Evolutionary conservation across 305 asterid genomes (phyloP).

Genomic region (Withania somnifera): DNA sequence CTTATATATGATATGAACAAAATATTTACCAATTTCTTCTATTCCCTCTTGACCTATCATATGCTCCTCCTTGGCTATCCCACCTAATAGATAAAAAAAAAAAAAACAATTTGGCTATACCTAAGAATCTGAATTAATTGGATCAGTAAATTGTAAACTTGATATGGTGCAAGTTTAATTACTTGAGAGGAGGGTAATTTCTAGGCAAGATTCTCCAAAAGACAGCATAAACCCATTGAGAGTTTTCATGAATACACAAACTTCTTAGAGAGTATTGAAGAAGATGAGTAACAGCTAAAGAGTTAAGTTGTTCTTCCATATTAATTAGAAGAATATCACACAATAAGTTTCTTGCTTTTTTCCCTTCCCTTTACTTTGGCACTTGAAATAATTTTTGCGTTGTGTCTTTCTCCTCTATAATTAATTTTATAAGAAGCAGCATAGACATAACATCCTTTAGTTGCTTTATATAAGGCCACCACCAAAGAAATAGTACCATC

Average conservation of each 20-base stretch:
- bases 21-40: conserved; percentile 76
- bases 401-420: not conserved
- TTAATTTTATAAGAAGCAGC: conserved; percentile 32
- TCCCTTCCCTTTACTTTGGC: not conserved
- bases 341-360: not conserved
- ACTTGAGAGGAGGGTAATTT: conserved; percentile 98
- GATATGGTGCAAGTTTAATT: not conserved
- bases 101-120: not conserved
- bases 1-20: not conserved
- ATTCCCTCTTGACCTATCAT: conserved; percentile 95
- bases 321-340: not conserved
- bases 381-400: not conserved
- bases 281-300: conserved; percentile 87
- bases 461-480: conserved; percentile 58
- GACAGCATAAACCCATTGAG: conserved; percentile 99
- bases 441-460: conserved; percentile 62
- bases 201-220: conserved; percentile 98
- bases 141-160: not conserved
- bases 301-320: conserved; percentile 80
- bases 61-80: conserved; percentile 91
- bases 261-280: conserved; percentile 95
- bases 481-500: conserved; percentile 16
- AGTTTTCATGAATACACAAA: conserved; percentile 79
- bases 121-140: not conserved
- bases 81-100: conserved; percentile 34